Evolutionary conservation across 208 protist species (phyloP), one percentile per base, ranked within the genome.

Genomic region (Blechomonas ayalai): DNA sequence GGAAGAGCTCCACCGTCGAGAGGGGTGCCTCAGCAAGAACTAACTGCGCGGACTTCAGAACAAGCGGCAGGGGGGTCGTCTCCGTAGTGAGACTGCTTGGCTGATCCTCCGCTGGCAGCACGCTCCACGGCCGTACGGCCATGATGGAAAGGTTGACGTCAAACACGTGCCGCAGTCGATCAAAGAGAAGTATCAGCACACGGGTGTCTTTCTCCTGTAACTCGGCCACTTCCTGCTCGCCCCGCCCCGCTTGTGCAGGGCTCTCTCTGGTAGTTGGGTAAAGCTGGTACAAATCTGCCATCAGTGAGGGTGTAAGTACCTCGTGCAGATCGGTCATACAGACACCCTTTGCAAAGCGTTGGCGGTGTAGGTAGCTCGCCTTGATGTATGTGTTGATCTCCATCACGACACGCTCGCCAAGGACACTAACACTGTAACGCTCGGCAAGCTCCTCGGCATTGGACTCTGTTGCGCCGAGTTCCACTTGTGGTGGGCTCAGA

Each of bases 91-190:
- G 51, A 46, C 71, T 88, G 6, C 69, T 86, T 2, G 86, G 86
- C 60, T 85, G 65, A 31, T 67, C 73, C 26, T 58, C 46, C 9
- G 45, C 38, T 2, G 64, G 41, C 26, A 90, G 62, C 9, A 77
- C 67, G 12, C 64, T 44, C 82, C 86, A 94, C 41, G 71, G 76
- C 2, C 78, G 65, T 28, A 84, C 67, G 19, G 29, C 57, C 20
- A 50, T 65, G 0, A 23, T 51, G 3, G 39, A 37, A 22, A 87
- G 50, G 20, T 77, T 62, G 25, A 95, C 87, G 51, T 90, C 81
- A 52, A 86, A 95, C 13, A 83, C 19, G 58, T 92, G 80, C 10
- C 82, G 75, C 27, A 92, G 54, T 18, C 87, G 72, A 50, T 95
- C 87, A 46, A 89, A 76, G 28, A 90, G 27, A 12, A 95, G 50